phyloP scores from a whole-genome alignment of 2,329 filamentous ascomycete species.

The Penicillium sp. region DNA sequence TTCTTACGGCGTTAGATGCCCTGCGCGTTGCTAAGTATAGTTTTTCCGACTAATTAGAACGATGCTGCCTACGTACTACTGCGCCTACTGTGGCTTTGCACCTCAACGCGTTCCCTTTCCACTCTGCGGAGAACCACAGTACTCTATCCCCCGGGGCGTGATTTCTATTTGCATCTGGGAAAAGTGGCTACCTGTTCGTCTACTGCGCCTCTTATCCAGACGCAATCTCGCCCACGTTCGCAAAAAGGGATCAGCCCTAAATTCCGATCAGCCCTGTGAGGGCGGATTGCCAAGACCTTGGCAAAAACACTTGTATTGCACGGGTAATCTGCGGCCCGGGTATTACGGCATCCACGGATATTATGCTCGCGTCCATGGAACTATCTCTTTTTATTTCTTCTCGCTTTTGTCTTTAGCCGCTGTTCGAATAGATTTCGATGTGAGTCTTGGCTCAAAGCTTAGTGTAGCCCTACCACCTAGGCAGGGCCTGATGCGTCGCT shows the following conservation, averaged over 20 bases:
- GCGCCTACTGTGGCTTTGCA: slow-evolving; percentile 5
- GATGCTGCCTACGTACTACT: slow-evolving; percentile 19
- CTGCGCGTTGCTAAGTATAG: slow-evolving; percentile 17
- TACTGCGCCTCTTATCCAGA: neutral
- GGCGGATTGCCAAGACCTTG: slow-evolving; percentile 21
- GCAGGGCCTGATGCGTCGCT: too few relatives aligned
- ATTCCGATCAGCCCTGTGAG: slow-evolving; percentile 16
- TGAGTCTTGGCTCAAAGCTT: neutral
- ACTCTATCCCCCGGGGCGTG: too few relatives aligned
- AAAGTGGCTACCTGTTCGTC: neutral
- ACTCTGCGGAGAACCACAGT: neutral
- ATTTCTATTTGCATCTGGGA: neutral
- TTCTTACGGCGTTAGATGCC: neutral
- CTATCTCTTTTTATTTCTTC: too few relatives aligned
- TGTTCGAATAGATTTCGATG: too few relatives aligned
- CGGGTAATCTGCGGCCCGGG: slow-evolving; percentile 1
- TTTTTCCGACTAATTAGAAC: slow-evolving; percentile 14
- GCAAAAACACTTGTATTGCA: slow-evolving; percentile 12
- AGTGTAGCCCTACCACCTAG: neutral
- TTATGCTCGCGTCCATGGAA: neutral
- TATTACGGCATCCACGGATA: neutral
- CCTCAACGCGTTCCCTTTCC: neutral
- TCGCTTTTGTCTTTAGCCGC: neutral
- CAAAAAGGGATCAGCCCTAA: slow-evolving; percentile 1
- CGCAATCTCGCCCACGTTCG: neutral